These are phyloP conservation scores for Jacaranda copaia DNA, from an alignment of 257 asterid species.

Conservation along the genomic window DNA sequence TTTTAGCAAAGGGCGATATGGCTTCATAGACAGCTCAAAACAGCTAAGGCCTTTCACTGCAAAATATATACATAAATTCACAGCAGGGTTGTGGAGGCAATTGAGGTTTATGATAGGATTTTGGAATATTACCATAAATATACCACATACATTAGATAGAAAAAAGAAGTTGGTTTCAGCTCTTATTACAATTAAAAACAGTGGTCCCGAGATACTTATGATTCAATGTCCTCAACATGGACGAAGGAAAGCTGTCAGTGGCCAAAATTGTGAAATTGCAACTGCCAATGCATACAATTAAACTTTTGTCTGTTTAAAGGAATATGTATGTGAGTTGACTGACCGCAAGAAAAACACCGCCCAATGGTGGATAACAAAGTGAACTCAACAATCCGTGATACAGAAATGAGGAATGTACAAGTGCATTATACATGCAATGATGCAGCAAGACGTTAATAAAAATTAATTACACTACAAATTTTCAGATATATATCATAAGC, in stretches of 20 bases:
- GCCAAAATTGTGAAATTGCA: neutral
- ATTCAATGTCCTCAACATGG: neutral
- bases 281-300: neutral
- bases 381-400: neutral
- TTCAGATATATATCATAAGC: neutral
- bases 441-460: neutral
- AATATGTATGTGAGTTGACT: neutral
- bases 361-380: neutral
- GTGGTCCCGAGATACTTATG: neutral
- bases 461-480: neutral
- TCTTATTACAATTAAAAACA: slow-evolving; percentile 15
- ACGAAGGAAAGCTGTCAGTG: slow-evolving; percentile 11
- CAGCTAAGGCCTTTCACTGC: neutral
- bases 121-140: neutral
- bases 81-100: neutral
- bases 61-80: neutral
- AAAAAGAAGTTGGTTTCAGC: neutral
- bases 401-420: neutral
- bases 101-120: neutral
- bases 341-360: neutral
- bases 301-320: neutral
- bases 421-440: neutral
- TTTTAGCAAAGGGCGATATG: slow-evolving; percentile 1
- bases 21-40: slow-evolving; percentile 10
- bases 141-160: neutral